phyloP scores from a whole-genome alignment of 306 rosid species.

The Trifolium fragiferum region DNA sequence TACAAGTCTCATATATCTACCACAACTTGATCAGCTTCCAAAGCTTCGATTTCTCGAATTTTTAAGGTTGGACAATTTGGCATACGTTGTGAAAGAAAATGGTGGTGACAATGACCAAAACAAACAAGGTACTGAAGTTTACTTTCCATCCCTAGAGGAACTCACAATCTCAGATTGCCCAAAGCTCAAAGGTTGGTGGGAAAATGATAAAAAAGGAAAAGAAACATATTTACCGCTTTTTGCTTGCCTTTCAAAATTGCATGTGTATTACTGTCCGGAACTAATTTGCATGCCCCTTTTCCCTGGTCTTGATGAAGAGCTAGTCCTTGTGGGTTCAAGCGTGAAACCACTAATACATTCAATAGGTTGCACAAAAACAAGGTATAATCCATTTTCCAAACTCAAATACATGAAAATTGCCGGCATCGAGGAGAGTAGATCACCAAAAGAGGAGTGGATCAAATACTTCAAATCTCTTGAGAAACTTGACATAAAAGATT shows the following conservation, averaged over 20 bases:
- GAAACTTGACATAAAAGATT: not conserved
- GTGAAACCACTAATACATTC: not conserved
- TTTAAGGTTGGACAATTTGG: not conserved
- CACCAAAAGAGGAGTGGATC: not conserved
- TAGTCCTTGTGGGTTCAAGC: not conserved
- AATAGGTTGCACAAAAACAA: too few species aligned
- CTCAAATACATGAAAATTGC: not conserved
- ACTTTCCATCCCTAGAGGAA: not conserved
- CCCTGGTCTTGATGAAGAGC: not conserved
- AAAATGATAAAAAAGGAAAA: not conserved
- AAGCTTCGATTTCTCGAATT: not conserved
- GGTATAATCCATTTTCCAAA: not conserved
- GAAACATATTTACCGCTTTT: not conserved
- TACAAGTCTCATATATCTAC: not conserved
- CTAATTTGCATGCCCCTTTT: not conserved
- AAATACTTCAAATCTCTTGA: not conserved
- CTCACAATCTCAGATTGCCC: not conserved
- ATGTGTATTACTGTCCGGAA: not conserved
- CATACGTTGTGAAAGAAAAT: not conserved
- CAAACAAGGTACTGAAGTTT: too few species aligned
- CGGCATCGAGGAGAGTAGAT: not conserved
- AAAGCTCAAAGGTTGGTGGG: not conserved
- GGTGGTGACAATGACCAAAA: too few species aligned
- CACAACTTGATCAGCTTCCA: not conserved
- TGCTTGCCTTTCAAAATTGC: not conserved